These are phyloP conservation scores for Metschnikowia proteae DNA, from an alignment of 805 yeast genomes.

Conservation along the genomic window DNA sequence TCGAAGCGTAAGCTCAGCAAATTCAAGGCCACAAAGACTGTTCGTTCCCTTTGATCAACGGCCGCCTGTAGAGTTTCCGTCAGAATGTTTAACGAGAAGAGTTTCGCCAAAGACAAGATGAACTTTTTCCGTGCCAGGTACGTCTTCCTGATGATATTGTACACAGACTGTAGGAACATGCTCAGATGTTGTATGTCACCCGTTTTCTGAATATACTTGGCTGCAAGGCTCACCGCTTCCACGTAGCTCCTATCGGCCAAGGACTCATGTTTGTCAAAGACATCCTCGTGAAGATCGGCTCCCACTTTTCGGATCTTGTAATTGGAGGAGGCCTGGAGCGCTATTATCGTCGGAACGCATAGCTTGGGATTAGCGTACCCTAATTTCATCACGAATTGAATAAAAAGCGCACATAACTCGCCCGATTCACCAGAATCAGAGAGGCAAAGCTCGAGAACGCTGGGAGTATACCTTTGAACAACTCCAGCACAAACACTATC, in stretches of 20 bases:
- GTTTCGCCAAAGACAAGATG: slow-evolving; percentile 24
- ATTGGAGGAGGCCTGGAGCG: slow-evolving; percentile 55
- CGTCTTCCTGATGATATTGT: slow-evolving; percentile 39
- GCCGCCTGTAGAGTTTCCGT: slow-evolving; percentile 10
- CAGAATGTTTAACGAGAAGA: slow-evolving; percentile 13
- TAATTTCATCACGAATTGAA: slow-evolving; percentile 52
- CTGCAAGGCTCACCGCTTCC: slow-evolving; percentile 59
- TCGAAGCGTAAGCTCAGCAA: slow-evolving; percentile 35
- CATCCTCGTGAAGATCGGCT: slow-evolving; percentile 45
- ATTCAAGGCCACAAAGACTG: slow-evolving; percentile 32
- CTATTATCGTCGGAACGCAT: slow-evolving; percentile 66
- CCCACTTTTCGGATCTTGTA: slow-evolving; percentile 47
- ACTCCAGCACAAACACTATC: slow-evolving; percentile 67
- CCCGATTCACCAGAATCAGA: slow-evolving; percentile 45
- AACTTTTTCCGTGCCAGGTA: slow-evolving; percentile 41
- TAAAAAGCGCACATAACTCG: slow-evolving; percentile 48
- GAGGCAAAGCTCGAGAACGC: slow-evolving; percentile 48
- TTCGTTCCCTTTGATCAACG: slow-evolving; percentile 20
- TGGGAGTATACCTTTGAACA: slow-evolving; percentile 56
- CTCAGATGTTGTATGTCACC: slow-evolving; percentile 25
- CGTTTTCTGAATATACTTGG: slow-evolving; percentile 32
- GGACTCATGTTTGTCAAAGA: slow-evolving; percentile 67
- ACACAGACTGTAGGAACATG: slow-evolving; percentile 37
- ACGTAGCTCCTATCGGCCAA: slow-evolving; percentile 62
- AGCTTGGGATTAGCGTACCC: slow-evolving; percentile 76